Conservation (phyloP, 345 rosid species). For the Syzygium oleosum region DNA sequence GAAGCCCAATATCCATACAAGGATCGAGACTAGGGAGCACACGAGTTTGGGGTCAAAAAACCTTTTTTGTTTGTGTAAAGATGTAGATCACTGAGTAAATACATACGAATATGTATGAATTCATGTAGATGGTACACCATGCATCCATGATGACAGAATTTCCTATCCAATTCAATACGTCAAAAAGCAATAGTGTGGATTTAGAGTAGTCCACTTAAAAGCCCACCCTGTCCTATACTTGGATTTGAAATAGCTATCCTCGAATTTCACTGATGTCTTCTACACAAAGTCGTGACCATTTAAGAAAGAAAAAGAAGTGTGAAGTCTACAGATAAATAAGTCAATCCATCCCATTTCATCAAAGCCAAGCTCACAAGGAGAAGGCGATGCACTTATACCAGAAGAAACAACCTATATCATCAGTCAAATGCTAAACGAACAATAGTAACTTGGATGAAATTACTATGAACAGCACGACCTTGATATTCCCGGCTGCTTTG, state of each 20-base stretch:
- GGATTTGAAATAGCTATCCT: neutral
- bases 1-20: neutral
- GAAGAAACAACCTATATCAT: neutral
- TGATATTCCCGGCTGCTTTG: slow-evolving; percentile 6
- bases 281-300: neutral
- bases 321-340: neutral
- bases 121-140: neutral
- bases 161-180: neutral
- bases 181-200: neutral
- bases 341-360: neutral
- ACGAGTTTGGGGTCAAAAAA: neutral
- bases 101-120: neutral
- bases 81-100: neutral
- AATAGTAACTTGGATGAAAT: neutral
- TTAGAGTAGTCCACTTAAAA: neutral
- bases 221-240: neutral
- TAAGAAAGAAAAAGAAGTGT: no score
- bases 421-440: neutral
- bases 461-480: neutral
- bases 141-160: neutral
- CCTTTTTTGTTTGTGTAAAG: neutral
- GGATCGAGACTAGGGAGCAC: neutral
- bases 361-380: neutral
- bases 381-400: neutral
- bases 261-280: neutral